Conservation (phyloP, 495 filamentous ascomycete species). For the Penicillium manginii region DNA sequence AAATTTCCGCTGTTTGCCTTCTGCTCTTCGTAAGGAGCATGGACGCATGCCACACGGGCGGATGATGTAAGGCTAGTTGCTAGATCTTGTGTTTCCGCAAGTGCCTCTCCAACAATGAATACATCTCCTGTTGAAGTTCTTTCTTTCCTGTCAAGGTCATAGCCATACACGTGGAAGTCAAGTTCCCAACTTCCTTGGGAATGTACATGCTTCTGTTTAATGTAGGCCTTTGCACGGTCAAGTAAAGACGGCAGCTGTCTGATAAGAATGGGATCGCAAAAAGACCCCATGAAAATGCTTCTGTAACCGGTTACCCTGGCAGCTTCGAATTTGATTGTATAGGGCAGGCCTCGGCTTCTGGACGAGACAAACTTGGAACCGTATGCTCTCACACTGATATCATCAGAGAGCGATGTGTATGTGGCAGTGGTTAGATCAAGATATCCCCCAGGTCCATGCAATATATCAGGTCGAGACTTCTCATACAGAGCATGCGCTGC, state of each 20-base stretch:
- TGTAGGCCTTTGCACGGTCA: slow-evolving; percentile 28
- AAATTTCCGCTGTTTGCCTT: slow-evolving; percentile 52
- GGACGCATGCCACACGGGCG: slow-evolving; percentile 40
- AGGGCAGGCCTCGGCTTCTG: slow-evolving; percentile 11
- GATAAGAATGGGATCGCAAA: slow-evolving; percentile 52
- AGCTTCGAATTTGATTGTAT: slow-evolving; percentile 53
- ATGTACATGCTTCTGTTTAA: slow-evolving; percentile 8
- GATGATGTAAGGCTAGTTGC: slow-evolving; percentile 41
- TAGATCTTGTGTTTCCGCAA: slow-evolving; percentile 44
- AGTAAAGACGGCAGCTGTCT: slow-evolving; percentile 34
- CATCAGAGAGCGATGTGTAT: slow-evolving; percentile 44
- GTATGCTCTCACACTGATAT: slow-evolving; percentile 38
- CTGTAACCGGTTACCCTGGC: slow-evolving; percentile 43
- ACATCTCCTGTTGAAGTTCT: slow-evolving; percentile 3
- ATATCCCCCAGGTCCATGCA: slow-evolving; percentile 50
- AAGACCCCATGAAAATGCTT: slow-evolving; percentile 48
- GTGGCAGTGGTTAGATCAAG: slow-evolving; percentile 40
- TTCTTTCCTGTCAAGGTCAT: slow-evolving; percentile 27
- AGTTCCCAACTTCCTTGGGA: slow-evolving; percentile 29
- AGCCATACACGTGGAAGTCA: slow-evolving; percentile 47
- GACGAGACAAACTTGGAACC: slow-evolving; percentile 41
- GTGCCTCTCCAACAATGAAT: background rate
- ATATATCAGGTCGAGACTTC: slow-evolving; percentile 50
- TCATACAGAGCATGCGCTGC: slow-evolving; percentile 57
- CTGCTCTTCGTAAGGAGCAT: slow-evolving; percentile 49